Evolutionary conservation across 2,329 filamentous ascomycete species (phyloP), one percentile per base, ranked within the genome.

Genomic region (Macrophomina phaseolina): DNA sequence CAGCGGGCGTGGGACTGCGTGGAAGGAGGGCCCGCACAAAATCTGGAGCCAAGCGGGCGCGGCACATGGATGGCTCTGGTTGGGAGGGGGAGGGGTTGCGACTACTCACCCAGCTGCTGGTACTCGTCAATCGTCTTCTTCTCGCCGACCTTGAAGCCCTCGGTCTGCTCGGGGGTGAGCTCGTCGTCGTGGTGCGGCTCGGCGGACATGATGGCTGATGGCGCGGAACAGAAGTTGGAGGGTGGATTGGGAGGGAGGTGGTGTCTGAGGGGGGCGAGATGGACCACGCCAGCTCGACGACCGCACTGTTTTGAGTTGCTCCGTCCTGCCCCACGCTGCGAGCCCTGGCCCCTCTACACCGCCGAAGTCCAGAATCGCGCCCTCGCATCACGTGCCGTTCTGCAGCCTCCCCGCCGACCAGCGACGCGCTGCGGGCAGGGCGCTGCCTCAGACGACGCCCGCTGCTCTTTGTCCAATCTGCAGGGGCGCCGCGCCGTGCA

Each of bases 81-180:
- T 36, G 51, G 40, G 38, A 45, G 62, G 34, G 16, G 51, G 18
- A 18, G 18, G 18, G 18, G 18, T 18, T 18, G 18, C 18, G 18
- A 18, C 30, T 48, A 85, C 91, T 77, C 85, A 97, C 93, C 95
- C 82, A 99, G 91, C 80, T 97, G 86, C 77, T 94, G 87, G 83
- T 97, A 97, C 81, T 97, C 92, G 71, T 94, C 92, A 77, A 99
- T 86, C 74, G 92, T 96, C 88, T 98, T 97, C 90, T 97, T 97
- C 88, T 97, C 93, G 73, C 93, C 94, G 78, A 97, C 91, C 89
- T 96, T 97, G 90, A 97, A 98, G 79, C 94, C 94, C 83, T 94
- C 90, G 72, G 94, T 97, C 83, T 90, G 87, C 84, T 95, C 91
- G 70, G 93, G 90, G 80, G 91, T 85, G 72, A 94, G 88, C 76